Base-by-base conservation (phyloP, 169 alveolate species). In the Cryptosporidium viatorum region DNA sequence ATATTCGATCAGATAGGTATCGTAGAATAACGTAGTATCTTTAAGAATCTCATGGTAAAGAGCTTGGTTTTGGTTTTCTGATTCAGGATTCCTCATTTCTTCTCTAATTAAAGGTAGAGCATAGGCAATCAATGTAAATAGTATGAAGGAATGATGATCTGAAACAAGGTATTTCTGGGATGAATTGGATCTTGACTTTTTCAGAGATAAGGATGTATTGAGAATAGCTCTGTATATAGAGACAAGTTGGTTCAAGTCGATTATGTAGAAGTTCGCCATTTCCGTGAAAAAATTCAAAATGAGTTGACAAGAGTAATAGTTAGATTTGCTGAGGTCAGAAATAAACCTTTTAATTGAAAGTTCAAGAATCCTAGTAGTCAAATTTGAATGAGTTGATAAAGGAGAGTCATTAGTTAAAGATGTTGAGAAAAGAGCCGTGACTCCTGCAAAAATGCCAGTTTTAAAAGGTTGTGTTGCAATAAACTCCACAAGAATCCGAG, bases 361-460 rank as follows among this genome's bases (percentile, higher is more conserved):
- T 6, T 80, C 68, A 60, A 80, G 18, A 18, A 80, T 80, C 62
- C 68, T 12, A 33, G 26, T 62, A 12, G 89, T 37, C 3, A 80
- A 39, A 16, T 80, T 48, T 29, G 75, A 59, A 16, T 67, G 35
- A 8, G 12, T 45, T 80, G 68, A 43, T 29, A 80, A 26, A 1
- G 89, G 89, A 5, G 67, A 59, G 18, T n/a, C 80, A 21, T 59
- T 48, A 69, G 59, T 65, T 29, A 80, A 62, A 43, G 89, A 80
- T 62, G 89, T 80, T 62, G 89, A 80, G 75, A 80, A 41, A 21
- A 80, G 37, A 23, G 89, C 62, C n/a, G 89, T 80, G 31, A 80
- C 59, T 39, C 89, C 89, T 33, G 89, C 89, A 65, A 62, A 80
- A 8, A 80, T 80, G 18, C 89, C 89, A 6, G 89, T 80, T 80